Percentiles rank a stretch among this genome's conserved stretches.
Evolutionary conservation across 2,329 filamentous ascomycete species (phyloP).

Genomic region (Amauroascus niger): DNA sequence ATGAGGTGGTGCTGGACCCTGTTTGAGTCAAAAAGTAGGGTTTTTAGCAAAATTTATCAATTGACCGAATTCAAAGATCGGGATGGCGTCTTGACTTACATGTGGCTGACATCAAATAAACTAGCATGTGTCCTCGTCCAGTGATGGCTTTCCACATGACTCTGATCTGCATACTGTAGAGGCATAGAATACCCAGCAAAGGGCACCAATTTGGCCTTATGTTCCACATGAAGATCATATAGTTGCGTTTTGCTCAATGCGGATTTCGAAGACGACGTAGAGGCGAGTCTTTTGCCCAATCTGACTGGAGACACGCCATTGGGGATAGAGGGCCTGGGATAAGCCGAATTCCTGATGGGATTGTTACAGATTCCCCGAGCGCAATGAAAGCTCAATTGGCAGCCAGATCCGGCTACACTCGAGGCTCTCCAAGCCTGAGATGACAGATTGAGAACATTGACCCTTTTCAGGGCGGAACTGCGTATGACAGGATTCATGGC

Average conservation of each 20-base stretch:
- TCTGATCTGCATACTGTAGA: conserved; percentile 69
- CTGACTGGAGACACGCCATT: conserved; percentile 10
- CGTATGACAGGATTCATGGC: conserved; percentile 15
- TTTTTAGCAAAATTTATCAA: background rate
- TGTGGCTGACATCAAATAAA: conserved; percentile 92
- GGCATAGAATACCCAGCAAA: conserved; percentile 93
- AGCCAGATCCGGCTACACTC: conserved; percentile 27
- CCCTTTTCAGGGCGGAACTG: conserved; percentile 27
- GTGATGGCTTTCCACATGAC: conserved; percentile 73
- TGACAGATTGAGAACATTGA: conserved; percentile 25
- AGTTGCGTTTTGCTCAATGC: conserved; percentile 52
- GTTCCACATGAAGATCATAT: conserved; percentile 64
- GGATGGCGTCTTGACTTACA: conserved; percentile 47
- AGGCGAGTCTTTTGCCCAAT: conserved; percentile 26
- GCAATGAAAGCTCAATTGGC: conserved; percentile 14
- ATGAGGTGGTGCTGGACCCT: conserved; percentile 73
- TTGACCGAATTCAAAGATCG: background rate
- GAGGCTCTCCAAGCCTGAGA: conserved; percentile 20
- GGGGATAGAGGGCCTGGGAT: background rate
- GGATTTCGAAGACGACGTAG: conserved; percentile 23
- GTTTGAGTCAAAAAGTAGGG: background rate
- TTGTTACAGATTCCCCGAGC: conserved; percentile 4
- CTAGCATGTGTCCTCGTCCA: conserved; percentile 84
- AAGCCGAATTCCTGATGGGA: conserved; percentile 6
- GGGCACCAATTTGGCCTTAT: conserved; percentile 90